Percentiles rank a stretch among this genome's conserved stretches.
phyloP scores from a whole-genome alignment of 306 rosid species.

The Vigna unguiculata region DNA sequence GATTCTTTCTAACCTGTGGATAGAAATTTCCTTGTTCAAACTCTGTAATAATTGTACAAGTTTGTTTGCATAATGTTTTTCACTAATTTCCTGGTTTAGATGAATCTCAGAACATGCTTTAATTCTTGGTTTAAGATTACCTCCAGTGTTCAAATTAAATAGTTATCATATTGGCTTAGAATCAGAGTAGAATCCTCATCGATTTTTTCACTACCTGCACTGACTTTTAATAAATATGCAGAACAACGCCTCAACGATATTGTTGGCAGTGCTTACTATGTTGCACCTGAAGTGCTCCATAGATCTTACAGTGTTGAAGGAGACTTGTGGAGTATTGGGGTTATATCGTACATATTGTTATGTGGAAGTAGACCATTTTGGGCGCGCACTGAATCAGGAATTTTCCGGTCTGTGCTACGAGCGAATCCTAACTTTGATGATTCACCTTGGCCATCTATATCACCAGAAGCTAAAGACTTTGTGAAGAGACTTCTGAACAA shows the following conservation, averaged over 20 bases:
- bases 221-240: slow-evolving; percentile 59
- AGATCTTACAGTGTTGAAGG: slow-evolving; percentile 92
- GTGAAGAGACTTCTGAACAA: slow-evolving; percentile 92
- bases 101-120: slow-evolving; percentile 29
- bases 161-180: slow-evolving; percentile 20
- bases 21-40: slow-evolving; percentile 14
- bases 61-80: slow-evolving; percentile 29
- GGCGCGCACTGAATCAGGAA: slow-evolving; percentile 98
- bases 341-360: slow-evolving; percentile 86
- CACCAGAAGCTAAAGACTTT: slow-evolving; percentile 94
- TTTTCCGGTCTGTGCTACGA: slow-evolving; percentile 92
- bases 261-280: slow-evolving; percentile 98
- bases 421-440: slow-evolving; percentile 94
- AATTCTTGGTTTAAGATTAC: slow-evolving; percentile 23
- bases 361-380: slow-evolving; percentile 98
- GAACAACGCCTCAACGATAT: slow-evolving; percentile 92
- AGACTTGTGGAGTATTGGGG: slow-evolving; percentile 97
- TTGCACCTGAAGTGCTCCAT: slow-evolving; percentile 97
- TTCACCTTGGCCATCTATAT: slow-evolving; percentile 91
- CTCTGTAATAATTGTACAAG: neutral
- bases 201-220: slow-evolving; percentile 38
- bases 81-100: slow-evolving; percentile 17
- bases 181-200: slow-evolving; percentile 11
- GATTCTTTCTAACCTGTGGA: slow-evolving; percentile 15
- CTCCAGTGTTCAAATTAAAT: slow-evolving; percentile 19